These are phyloP conservation scores for Sclerotinia nivalis DNA, from an alignment of 2,329 filamentous ascomycete genomes.

Conservation along the genomic window DNA sequence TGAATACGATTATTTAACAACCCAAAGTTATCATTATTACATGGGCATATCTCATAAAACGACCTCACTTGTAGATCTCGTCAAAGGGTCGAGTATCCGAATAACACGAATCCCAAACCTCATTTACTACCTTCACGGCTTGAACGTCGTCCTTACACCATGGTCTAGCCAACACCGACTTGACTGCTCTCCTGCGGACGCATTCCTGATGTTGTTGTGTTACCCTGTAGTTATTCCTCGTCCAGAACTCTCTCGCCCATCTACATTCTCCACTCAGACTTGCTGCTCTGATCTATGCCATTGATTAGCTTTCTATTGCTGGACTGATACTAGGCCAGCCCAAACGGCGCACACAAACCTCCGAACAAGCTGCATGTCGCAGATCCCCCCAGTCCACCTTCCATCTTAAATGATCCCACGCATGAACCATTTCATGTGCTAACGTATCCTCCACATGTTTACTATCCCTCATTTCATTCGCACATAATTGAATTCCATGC, in stretches of 20 bases:
- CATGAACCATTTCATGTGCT: constrained; percentile 97
- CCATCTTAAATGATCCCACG: constrained; percentile 89
- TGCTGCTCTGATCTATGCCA: constrained; percentile 77
- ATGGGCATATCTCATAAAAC: constrained; percentile 10
- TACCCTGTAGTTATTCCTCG: constrained; percentile 80
- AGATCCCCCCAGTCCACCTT: constrained; percentile 83
- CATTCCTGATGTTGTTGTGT: constrained; percentile 94
- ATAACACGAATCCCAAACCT: constrained; percentile 99
- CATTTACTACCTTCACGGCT: constrained; percentile 84
- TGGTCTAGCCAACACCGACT: constrained; percentile 77
- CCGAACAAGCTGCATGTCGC: constrained; percentile 88
- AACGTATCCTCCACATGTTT: constrained; percentile 90
- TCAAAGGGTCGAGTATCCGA: constrained; percentile 92
- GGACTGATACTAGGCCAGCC: not conserved
- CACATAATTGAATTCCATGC: constrained; percentile 88
- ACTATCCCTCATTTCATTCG: constrained; percentile 80
- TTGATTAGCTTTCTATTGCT: constrained; percentile 28
- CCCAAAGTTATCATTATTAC: constrained; percentile 15
- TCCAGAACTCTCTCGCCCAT: constrained; percentile 83
- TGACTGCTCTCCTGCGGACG: constrained; percentile 76
- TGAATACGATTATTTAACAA: constrained; percentile 18
- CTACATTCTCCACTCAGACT: constrained; percentile 93
- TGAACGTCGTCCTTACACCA: constrained; percentile 83
- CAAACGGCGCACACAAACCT: constrained; percentile 56
- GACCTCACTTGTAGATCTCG: constrained; percentile 78